Evolutionary conservation across 192 early-diverging fungal species (phyloP), one percentile per base, ranked within the genome.

Genomic region (Coemansia sp.): DNA sequence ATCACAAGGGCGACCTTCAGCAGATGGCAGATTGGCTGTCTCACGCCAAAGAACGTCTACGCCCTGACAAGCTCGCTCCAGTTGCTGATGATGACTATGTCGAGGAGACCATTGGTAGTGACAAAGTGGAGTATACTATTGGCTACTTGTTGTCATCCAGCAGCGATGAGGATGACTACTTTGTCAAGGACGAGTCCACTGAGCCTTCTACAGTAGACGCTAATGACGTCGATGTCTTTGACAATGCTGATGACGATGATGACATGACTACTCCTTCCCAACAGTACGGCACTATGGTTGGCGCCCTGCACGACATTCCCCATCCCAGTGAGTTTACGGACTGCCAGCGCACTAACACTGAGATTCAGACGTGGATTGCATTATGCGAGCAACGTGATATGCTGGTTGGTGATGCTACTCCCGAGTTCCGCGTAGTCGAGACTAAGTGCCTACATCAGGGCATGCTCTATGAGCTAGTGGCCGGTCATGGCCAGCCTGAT

Each of bases 291-390:
- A 17, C 46, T 10, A 16, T 51, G 33, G 21, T 34, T 14, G 34
- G 14, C 10, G 56, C 29, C 7, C 13, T 44, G 42, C 56, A 33
- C 21, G 42, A 63, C 35, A 31, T 27, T 24, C 48, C 3, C 10
- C 37, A 37, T 16, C 59, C 61, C 1, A 29, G 24, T 14, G 45
- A 63, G 16, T 69, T 40, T 24, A 54, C 45, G 0, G 48, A 54
- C 35, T 69, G 59, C 29, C 67, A 69, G 19, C 45, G 3, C 0
- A 36, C 21, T 0, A 33, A 63, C 46, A 35, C 14, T 21, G 39
- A 69, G 34, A 69, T 63, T 10, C 59, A 63, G 35, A 5, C 21
- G 1, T 67, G 66, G 66, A 67, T 46, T 6, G 45, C 29, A 17
- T 45, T 51, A 34, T 64, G 45, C 46, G 3, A 37, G 6, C 27